phyloP scores from a whole-genome alignment of 2,329 filamentous ascomycete species.

The Colletotrichum simmondsii region DNA sequence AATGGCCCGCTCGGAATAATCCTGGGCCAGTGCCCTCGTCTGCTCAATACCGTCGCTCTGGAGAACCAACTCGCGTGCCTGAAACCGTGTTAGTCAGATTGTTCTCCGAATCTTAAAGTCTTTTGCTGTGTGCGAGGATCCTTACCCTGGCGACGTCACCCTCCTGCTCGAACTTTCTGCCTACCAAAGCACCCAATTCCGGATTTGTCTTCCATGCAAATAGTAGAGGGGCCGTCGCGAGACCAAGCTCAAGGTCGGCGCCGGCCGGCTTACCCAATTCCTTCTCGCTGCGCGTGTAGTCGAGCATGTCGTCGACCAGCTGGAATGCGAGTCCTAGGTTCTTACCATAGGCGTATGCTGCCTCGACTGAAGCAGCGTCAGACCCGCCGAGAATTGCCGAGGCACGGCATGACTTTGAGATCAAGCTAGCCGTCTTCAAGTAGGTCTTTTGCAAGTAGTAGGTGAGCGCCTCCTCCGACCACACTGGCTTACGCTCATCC shows the following conservation, averaged over 20 bases:
- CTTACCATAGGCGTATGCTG: slow-evolving; percentile 91
- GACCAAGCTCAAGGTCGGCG: slow-evolving; percentile 90
- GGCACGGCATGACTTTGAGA: slow-evolving; percentile 94
- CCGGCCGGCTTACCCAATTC: slow-evolving; percentile 96
- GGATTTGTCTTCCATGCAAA: slow-evolving; percentile 95
- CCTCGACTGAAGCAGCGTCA: slow-evolving; percentile 83
- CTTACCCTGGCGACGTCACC: slow-evolving; percentile 88
- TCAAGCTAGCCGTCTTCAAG: slow-evolving; percentile 93
- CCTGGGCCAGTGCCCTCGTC: slow-evolving; percentile 88
- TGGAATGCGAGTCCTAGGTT: slow-evolving; percentile 97
- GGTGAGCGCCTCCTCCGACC: slow-evolving; percentile 87
- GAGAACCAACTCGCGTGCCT: slow-evolving; percentile 90
- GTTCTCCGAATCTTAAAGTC: slow-evolving; percentile 24
- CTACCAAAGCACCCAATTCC: slow-evolving; percentile 87
- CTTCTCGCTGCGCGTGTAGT: slow-evolving; percentile 87
- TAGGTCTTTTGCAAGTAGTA: slow-evolving; percentile 99
- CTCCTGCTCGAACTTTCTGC: slow-evolving; percentile 85
- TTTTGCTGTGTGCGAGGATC: slow-evolving; percentile 32
- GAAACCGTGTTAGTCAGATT: slow-evolving; percentile 34
- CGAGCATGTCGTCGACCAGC: slow-evolving; percentile 96
- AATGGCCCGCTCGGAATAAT: slow-evolving; percentile 90
- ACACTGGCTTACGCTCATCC: slow-evolving; percentile 85
- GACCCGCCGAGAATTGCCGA: slow-evolving; percentile 86
- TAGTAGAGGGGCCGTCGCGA: slow-evolving; percentile 92
- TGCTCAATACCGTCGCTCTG: slow-evolving; percentile 90